phyloP scores from a whole-genome alignment of 495 filamentous ascomycete species.

The Oidiodendron maius region DNA sequence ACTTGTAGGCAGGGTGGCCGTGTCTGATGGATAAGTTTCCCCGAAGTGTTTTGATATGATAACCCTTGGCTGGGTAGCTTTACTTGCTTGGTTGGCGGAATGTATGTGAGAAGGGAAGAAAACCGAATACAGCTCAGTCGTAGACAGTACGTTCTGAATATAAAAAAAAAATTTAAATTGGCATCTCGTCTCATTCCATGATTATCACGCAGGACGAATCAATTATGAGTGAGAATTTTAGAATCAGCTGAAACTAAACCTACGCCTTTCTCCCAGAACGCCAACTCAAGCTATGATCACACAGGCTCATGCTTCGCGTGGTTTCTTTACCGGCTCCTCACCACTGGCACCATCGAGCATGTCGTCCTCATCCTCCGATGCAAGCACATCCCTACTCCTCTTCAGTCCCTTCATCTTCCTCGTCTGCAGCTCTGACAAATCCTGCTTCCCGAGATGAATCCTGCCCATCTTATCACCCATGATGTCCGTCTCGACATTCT shows the following conservation, averaged over 20 bases:
- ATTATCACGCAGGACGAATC: no score
- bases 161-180: no score
- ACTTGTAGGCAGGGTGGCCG: conserved; percentile 1
- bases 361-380: conserved; percentile 40
- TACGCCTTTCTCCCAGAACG: no score
- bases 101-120: no score
- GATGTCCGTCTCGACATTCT: conserved; percentile 86
- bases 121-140: no score
- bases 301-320: neutral
- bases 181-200: no score
- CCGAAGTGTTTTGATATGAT: neutral
- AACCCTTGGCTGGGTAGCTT: no score
- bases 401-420: conserved; percentile 99
- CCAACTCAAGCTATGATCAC: no score
- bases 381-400: conserved; percentile 57
- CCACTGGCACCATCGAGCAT: conserved; percentile 24
- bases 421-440: conserved; percentile 81
- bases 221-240: no score
- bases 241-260: no score
- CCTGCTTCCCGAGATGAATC: conserved; percentile 88
- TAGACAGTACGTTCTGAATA: no score
- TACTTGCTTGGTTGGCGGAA: no score
- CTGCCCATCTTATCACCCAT: conserved; percentile 95
- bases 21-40: neutral
- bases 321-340: conserved; percentile 19